These are phyloP conservation scores for Colletotrichum trifolii DNA, from an alignment of 2,329 filamentous ascomycete species.

Conservation along the genomic window DNA sequence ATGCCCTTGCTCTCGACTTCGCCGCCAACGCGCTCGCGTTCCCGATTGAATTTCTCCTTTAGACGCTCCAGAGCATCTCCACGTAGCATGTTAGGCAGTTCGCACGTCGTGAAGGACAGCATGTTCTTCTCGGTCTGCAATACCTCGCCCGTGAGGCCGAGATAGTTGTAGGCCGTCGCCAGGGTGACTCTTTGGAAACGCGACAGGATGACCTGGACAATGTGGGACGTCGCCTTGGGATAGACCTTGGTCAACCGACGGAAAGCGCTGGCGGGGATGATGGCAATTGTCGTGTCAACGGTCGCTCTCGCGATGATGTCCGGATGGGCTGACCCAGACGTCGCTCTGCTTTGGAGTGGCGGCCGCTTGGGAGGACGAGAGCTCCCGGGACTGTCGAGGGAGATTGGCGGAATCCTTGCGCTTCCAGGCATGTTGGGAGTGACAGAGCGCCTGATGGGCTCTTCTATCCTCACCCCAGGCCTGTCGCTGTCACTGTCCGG, in stretches of 20 bases:
- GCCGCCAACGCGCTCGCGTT: conserved; percentile 82
- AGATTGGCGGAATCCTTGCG: conserved; percentile 78
- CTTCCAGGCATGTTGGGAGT: conserved; percentile 22
- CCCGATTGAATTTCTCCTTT: conserved; percentile 91
- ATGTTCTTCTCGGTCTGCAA: conserved; percentile 92
- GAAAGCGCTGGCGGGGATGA: conserved; percentile 97
- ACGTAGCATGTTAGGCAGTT: conserved; percentile 89
- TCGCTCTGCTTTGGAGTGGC: conserved; percentile 53
- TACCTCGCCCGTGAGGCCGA: conserved; percentile 91
- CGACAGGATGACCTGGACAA: conserved; percentile 96
- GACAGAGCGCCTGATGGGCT: conserved; percentile 22
- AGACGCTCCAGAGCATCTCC: conserved; percentile 84
- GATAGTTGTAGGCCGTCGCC: conserved; percentile 92
- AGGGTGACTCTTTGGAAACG: conserved; percentile 94
- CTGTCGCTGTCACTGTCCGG: conserved; percentile 19
- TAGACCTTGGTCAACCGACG: conserved; percentile 92
- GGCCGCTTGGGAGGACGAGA: conserved; percentile 48
- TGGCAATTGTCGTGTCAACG: conserved; percentile 96
- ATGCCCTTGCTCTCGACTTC: conserved; percentile 93
- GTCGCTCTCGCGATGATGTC: conserved; percentile 97
- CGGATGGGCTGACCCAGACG: conserved; percentile 85
- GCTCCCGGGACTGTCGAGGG: conserved; percentile 54
- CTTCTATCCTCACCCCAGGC: conserved; percentile 21
- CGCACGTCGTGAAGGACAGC: conserved; percentile 90
- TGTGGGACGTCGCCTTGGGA: conserved; percentile 95